phyloP scores from a whole-genome alignment of 2,329 filamentous ascomycete species.

The Aureobasidium sp. region DNA sequence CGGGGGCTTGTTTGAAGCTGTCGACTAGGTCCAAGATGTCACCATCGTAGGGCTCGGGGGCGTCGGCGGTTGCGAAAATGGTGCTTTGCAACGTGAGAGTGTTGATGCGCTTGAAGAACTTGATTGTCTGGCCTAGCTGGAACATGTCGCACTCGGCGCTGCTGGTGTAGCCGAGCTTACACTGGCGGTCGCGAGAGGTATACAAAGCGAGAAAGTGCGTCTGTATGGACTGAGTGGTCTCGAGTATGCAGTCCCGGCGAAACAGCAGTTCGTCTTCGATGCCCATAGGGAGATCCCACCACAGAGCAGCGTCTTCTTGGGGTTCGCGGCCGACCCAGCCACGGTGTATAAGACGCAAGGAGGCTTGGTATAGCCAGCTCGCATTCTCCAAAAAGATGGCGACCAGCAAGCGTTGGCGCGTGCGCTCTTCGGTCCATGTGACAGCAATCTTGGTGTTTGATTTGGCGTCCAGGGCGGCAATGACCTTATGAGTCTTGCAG shows the following conservation, averaged over 20 bases:
- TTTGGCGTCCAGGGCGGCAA: constrained; percentile 38
- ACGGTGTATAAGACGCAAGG: constrained; percentile 58
- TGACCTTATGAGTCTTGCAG: constrained; percentile 41
- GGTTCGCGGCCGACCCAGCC: constrained; percentile 54
- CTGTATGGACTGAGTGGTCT: constrained; percentile 63
- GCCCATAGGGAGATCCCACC: constrained; percentile 66
- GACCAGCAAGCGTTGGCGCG: constrained; percentile 64
- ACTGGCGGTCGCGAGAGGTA: constrained; percentile 60
- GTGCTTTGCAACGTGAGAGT: constrained; percentile 50
- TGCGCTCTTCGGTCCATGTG: constrained; percentile 50
- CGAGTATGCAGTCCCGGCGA: constrained; percentile 59
- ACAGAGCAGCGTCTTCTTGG: constrained; percentile 43
- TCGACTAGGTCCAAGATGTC: constrained; percentile 56
- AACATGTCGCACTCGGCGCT: constrained; percentile 68
- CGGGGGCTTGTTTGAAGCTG: constrained; percentile 58
- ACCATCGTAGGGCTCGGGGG: constrained; percentile 48
- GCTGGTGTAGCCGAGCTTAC: constrained; percentile 67
- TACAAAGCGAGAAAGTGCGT: constrained; percentile 62
- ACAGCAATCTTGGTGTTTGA: constrained; percentile 34
- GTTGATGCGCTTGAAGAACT: constrained; percentile 58
- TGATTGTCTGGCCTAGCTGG: constrained; percentile 70
- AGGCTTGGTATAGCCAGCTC: constrained; percentile 53
- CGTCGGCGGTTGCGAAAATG: constrained; percentile 29
- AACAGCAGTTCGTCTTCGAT: constrained; percentile 64
- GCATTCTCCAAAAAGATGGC: constrained; percentile 59